These are phyloP conservation scores for Cladosporium sp. DNA, from an alignment of 2,329 filamentous ascomycete genomes.

Conservation along the genomic window DNA sequence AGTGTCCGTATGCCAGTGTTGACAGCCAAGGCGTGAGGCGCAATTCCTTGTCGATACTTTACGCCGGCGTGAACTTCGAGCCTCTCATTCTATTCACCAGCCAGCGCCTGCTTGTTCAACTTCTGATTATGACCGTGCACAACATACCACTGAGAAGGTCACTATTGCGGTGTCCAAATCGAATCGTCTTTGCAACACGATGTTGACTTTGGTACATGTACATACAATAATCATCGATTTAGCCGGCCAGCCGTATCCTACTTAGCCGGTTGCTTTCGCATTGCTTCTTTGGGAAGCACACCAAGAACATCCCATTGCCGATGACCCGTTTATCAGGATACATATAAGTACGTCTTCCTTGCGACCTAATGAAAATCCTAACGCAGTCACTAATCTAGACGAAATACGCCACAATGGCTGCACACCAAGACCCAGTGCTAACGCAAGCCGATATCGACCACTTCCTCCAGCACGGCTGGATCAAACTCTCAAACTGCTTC, in stretches of 20 bases:
- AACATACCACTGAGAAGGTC: not conserved
- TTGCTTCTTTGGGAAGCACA: slow-evolving; percentile 12
- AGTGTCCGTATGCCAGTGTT: not conserved
- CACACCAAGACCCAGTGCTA: slow-evolving; percentile 32
- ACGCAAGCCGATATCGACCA: slow-evolving; percentile 51
- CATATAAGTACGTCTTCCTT: not conserved
- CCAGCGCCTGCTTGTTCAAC: too few relatives aligned
- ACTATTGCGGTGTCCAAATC: not conserved
- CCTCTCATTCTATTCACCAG: not conserved
- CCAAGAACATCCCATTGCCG: not conserved
- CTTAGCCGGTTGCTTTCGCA: slow-evolving; percentile 5
- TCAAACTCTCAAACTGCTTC: slow-evolving; percentile 57
- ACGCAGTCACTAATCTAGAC: too few relatives aligned
- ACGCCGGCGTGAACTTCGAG: not conserved
- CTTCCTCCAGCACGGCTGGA: slow-evolving; percentile 58
- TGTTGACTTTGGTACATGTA: not conserved
- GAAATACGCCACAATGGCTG: not conserved
- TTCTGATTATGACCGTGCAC: not conserved
- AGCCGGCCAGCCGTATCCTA: not conserved
- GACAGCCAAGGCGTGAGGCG: not conserved
- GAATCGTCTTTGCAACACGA: not conserved
- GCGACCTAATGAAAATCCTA: too few relatives aligned
- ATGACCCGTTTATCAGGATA: not conserved
- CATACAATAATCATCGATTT: not conserved
- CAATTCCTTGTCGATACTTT: too few relatives aligned